These are phyloP conservation scores for Ramularia endophylla DNA, from an alignment of 2,329 filamentous ascomycete species.

Conservation along the genomic window DNA sequence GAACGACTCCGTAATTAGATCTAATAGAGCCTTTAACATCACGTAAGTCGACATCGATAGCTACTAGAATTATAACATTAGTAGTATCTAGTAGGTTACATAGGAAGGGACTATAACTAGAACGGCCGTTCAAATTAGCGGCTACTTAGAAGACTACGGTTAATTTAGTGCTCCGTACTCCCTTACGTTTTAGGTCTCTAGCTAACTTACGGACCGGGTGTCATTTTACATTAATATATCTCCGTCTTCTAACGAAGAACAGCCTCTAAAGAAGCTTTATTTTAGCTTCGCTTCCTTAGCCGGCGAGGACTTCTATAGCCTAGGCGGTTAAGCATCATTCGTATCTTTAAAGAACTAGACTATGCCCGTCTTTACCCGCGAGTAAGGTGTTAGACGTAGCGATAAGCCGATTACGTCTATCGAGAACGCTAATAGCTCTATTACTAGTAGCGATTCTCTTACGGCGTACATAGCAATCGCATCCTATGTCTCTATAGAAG, in stretches of 20 bases:
- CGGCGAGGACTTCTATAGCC: conserved; percentile 25
- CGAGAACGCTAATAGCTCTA: conserved; percentile 21
- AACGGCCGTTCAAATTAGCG: conserved; percentile 20
- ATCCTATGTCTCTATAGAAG: conserved; percentile 29
- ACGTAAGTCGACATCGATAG: conserved; percentile 19
- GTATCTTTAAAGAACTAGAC: conserved; percentile 26
- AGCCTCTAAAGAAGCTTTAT: conserved; percentile 23
- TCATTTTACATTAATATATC: conserved; percentile 19
- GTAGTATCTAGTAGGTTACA: conserved; percentile 10
- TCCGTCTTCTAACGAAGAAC: conserved; percentile 3
- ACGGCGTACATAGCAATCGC: conserved; percentile 33
- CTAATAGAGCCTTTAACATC: conserved; percentile 24
- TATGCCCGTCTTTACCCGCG: conserved; percentile 25
- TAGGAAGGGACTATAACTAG: conserved; percentile 13
- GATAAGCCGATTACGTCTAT: conserved; percentile 23
- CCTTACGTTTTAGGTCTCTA: conserved; percentile 21
- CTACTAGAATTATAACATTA: conserved; percentile 21
- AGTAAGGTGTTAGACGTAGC: conserved; percentile 28
- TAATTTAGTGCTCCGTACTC: conserved; percentile 15
- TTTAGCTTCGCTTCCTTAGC: conserved; percentile 18
- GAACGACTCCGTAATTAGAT: conserved; percentile 18
- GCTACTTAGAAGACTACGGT: conserved; percentile 18
- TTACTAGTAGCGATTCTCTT: conserved; percentile 28
- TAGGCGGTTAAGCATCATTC: conserved; percentile 24
- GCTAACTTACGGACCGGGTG: conserved; percentile 13